Evolutionary conservation across 441 rosid species (phyloP), one percentile per base, ranked within the genome.

Genomic region (Pelargonium myrrhifolium): DNA sequence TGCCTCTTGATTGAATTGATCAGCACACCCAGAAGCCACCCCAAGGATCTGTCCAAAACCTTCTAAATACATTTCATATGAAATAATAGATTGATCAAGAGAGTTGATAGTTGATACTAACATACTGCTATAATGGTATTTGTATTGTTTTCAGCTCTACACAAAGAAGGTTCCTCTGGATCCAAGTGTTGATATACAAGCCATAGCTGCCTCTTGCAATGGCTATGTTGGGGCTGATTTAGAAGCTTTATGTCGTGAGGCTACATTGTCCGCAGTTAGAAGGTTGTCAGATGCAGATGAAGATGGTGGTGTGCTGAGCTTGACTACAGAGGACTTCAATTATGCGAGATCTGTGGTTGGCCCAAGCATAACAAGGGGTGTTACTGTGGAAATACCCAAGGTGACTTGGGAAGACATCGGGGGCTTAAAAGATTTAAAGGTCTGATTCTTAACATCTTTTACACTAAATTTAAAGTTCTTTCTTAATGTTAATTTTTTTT

Each of bases 221-320:
- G 99, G 97, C 45, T 93, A 82, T 74, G 95, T 91, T 69, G 97
- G 99, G 65, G 95, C 97, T 79, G 97, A 91, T 87, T 85, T 93
- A 71, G 96, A 89, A 87, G 96, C 96, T 70, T 79, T 93, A 78
- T 91, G 96, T 39, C 88, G 88, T n/a, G 93, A 91, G 76, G 95
- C 99, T 11, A 61, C 87, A 64, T 37, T 76, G 66, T 81, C 81
- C 12, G 89, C 96, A 17, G 77, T 84, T 62, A 86, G 71, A 80
- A 76, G 90, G 75, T 81, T 80, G n/a, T 37, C 82, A 3, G 81
- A 80, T 70, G 74, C 66, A 18, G 72, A 67, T 72, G 80, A 63
- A 71, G 75, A 67, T 70, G 72, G 59, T 71, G 76, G 49, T 65
- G 49, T 35, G 2, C 78, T 82, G 69, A 62, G 78, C 56, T 62